Evolutionary conservation across 1,139 yeast species (phyloP).

Genomic region (Suzukiozyma palmioleophila): DNA sequence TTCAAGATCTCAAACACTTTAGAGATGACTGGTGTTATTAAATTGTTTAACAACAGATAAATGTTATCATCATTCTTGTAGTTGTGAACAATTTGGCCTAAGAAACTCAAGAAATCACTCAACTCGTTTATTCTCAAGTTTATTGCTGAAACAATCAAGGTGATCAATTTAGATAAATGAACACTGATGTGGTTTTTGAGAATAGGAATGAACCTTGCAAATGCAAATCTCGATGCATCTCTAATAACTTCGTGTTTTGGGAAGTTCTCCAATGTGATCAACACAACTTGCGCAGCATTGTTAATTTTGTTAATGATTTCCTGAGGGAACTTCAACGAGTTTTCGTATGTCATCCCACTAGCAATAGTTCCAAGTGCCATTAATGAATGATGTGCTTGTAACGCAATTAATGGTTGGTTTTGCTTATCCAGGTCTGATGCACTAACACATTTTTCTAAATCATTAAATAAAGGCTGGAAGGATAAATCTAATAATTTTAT

Average conservation of each 20-base stretch:
- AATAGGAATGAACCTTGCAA: conserved; percentile 81
- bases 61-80: conserved; percentile 65
- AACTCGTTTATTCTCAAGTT: conserved; percentile 62
- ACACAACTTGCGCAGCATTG: conserved; percentile 75
- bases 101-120: conserved; percentile 75
- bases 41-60: conserved; percentile 67
- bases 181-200: conserved; percentile 43
- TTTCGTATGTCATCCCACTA: conserved; percentile 65
- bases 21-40: conserved; percentile 68
- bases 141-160: conserved; percentile 66
- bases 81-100: conserved; percentile 83
- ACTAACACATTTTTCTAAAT: conserved; percentile 60
- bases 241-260: conserved; percentile 66
- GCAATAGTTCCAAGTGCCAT: conserved; percentile 90
- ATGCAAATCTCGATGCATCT: conserved; percentile 81
- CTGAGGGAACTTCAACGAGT: conserved; percentile 22
- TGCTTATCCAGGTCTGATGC: conserved; percentile 29
- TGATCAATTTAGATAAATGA: conserved; percentile 69
- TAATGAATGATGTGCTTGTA: conserved; percentile 81
- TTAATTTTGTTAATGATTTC: conserved; percentile 51
- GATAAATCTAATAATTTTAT: conserved; percentile 55
- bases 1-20: conserved; percentile 58
- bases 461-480: conserved; percentile 73
- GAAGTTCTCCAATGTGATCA: conserved; percentile 77
- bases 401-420: conserved; percentile 41